Evolutionary conservation across 164 flowering plant species (phyloP).

Genomic region (Saururus chinensis): DNA sequence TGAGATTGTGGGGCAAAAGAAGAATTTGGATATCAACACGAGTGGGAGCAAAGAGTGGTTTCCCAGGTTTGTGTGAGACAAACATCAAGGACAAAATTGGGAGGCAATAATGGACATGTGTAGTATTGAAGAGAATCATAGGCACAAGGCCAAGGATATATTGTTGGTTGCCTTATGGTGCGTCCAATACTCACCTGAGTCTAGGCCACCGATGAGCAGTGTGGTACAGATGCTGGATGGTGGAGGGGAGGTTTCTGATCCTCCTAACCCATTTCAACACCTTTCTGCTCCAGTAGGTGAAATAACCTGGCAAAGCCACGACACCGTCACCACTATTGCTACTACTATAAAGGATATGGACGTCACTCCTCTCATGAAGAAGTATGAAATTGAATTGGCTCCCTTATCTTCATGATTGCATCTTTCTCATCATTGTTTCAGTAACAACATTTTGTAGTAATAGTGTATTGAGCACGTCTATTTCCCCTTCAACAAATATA

Average conservation of each 20-base stretch:
- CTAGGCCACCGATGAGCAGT: constrained; percentile 1
- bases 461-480: too few species aligned
- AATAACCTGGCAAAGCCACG: not conserved
- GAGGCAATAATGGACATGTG: not conserved
- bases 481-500: too few species aligned
- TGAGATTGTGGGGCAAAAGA: constrained; percentile 1
- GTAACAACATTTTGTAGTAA: too few species aligned
- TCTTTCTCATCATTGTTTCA: too few species aligned
- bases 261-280: not conserved
- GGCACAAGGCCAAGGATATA: not conserved
- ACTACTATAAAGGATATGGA: not conserved
- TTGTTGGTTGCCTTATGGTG: constrained; percentile 2
- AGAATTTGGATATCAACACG: not conserved
- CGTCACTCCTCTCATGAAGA: not conserved
- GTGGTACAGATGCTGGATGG: constrained; percentile 3
- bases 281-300: not conserved
- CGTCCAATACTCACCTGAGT: not conserved
- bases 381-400: not conserved
- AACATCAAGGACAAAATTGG: not conserved
- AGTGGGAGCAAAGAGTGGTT: not conserved
- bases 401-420: not conserved
- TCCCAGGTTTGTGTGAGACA: not conserved
- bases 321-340: not conserved
- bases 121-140: not conserved
- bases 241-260: not conserved